phyloP scores from a whole-genome alignment of 345 rosid genomes.

The Arabidopsis suecica region DNA sequence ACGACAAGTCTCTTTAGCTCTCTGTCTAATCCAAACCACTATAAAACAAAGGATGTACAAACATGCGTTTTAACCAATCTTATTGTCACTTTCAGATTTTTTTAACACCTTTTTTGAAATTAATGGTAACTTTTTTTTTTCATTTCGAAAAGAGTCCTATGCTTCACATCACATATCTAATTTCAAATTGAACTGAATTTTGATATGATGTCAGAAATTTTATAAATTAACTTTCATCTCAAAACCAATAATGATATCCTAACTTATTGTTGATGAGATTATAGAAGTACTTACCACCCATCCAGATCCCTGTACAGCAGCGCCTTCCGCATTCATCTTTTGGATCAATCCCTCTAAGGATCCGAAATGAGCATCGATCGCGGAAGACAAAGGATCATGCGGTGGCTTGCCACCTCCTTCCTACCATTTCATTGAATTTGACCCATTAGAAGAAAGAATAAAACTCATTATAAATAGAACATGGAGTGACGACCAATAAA shows the following conservation, averaged over 20 bases:
- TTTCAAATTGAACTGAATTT: neutral
- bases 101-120: neutral
- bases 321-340: constrained; percentile 82
- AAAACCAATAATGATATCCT: neutral
- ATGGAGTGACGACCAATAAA: constrained; percentile 12
- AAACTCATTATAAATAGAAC: neutral
- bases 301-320: constrained; percentile 95
- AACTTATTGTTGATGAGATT: neutral
- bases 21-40: constrained; percentile 94
- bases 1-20: constrained; percentile 83
- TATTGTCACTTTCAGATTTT: too few relatives aligned
- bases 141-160: neutral
- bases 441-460: neutral
- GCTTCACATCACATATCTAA: neutral
- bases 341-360: constrained; percentile 69
- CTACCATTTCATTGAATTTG: constrained; percentile 50
- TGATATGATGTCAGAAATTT: neutral
- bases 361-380: constrained; percentile 79
- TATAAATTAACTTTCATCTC: neutral
- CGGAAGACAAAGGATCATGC: constrained; percentile 69
- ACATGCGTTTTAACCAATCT: neutral
- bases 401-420: constrained; percentile 97
- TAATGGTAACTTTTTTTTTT: neutral
- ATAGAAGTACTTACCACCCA: constrained; percentile 79
- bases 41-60: constrained; percentile 3